These are phyloP conservation scores for Orychophragmus violaceus DNA, from an alignment of 345 rosid genomes.

Conservation along the genomic window DNA sequence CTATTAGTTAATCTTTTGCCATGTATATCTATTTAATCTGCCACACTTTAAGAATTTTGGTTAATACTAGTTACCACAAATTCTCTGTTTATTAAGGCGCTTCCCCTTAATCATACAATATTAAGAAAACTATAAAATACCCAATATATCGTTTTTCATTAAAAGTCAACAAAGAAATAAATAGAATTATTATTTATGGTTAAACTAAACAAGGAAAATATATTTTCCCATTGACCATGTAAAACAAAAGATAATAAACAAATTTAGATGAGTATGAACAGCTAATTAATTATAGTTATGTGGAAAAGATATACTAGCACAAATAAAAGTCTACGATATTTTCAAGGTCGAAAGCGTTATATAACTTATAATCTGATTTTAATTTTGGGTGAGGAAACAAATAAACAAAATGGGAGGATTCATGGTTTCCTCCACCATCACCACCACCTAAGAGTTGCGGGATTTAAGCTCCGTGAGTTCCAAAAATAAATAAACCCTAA, in stretches of 20 bases:
- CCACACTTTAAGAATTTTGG: background rate
- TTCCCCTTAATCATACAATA: background rate
- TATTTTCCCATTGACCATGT: background rate
- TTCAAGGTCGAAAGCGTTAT: conserved; percentile 18
- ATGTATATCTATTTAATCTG: no score
- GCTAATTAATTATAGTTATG: background rate
- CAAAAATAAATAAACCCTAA: conserved; percentile 27
- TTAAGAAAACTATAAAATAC: background rate
- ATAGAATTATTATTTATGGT: background rate
- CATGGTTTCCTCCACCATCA: conserved; percentile 21
- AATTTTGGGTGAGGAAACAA: background rate
- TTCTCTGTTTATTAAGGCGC: no score
- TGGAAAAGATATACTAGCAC: background rate
- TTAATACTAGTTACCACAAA: background rate
- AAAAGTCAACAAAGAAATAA: background rate
- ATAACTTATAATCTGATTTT: background rate
- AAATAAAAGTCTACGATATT: conserved; percentile 23
- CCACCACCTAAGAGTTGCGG: conserved; percentile 27
- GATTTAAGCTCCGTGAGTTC: conserved; percentile 29
- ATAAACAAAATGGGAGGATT: conserved; percentile 16
- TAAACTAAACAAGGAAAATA: conserved; percentile 1
- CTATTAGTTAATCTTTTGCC: no score
- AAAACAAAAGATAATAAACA: background rate
- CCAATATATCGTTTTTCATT: background rate
- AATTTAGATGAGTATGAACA: background rate